phyloP scores from a whole-genome alignment of 768 basidiomycete genomes.

The Mycena leptocephala region DNA sequence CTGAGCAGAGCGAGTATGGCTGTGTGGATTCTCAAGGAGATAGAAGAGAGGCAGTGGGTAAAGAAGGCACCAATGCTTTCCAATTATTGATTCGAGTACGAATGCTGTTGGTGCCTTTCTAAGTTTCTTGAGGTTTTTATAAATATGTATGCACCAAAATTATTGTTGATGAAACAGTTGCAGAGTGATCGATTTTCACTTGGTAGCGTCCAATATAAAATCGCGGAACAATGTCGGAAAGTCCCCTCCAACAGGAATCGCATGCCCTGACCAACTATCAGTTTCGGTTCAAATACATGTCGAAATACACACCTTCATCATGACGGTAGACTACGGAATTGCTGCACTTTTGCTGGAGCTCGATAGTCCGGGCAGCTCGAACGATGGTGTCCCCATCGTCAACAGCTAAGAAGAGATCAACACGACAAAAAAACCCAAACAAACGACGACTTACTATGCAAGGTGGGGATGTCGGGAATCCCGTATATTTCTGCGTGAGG shows the following conservation, averaged over 20 bases:
- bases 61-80: too few species aligned
- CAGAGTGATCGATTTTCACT: too few species aligned
- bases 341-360: slow-evolving; percentile 36
- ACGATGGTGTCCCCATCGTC: slow-evolving; percentile 38
- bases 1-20: slow-evolving; percentile 21
- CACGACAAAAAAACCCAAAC: neutral
- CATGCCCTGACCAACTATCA: slow-evolving; percentile 27
- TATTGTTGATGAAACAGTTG: too few species aligned
- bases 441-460: slow-evolving; percentile 33
- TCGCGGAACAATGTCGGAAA: slow-evolving; percentile 36
- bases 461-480: slow-evolving; percentile 38
- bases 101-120: too few species aligned
- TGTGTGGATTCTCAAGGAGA: slow-evolving; percentile 21
- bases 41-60: slow-evolving; percentile 23
- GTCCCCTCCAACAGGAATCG: slow-evolving; percentile 34
- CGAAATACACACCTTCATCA: slow-evolving; percentile 32
- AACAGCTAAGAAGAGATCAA: slow-evolving; percentile 22
- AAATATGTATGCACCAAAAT: neutral
- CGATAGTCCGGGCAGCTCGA: slow-evolving; percentile 33
- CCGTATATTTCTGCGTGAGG: slow-evolving; percentile 42
- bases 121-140: too few species aligned
- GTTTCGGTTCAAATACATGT: neutral
- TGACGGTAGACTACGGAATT: slow-evolving; percentile 33
- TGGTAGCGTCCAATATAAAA: slow-evolving; percentile 37
- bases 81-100: slow-evolving; percentile 21